A percentile compares a stretch with the other conserved stretches of the same genome.
Evolutionary conservation across 2,329 filamentous ascomycete species (phyloP).

Genomic region (Myriosclerotinia duriaeana): DNA sequence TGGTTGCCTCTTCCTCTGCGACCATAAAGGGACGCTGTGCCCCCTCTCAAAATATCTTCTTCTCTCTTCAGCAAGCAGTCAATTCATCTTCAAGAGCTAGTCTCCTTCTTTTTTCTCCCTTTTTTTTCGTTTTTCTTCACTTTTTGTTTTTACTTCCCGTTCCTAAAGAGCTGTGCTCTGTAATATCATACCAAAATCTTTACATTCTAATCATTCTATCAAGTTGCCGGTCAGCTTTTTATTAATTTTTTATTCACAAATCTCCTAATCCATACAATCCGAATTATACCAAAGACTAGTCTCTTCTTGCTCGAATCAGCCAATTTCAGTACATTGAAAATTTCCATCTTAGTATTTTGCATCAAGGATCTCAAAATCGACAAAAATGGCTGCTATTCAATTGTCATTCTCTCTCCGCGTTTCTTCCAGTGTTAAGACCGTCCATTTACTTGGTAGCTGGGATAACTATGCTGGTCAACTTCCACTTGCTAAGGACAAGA

Average conservation of each 20-base stretch:
- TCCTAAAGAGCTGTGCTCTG: constrained; percentile 56
- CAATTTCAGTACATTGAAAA: constrained; percentile 33
- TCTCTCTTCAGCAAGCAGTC: constrained; percentile 64
- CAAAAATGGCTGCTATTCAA: constrained; percentile 84
- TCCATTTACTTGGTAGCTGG: constrained; percentile 97
- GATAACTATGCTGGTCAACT: constrained; percentile 95
- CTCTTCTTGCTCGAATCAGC: constrained; percentile 45
- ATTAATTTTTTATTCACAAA: constrained; percentile 58
- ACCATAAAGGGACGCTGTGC: constrained; percentile 36
- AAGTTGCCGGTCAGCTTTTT: constrained; percentile 53
- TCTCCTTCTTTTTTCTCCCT: constrained; percentile 48
- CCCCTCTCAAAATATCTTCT: constrained; percentile 34
- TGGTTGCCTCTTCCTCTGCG: constrained; percentile 11
- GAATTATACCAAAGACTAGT: constrained; percentile 35
- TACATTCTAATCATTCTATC: constrained; percentile 40
- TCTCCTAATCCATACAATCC: constrained; percentile 33
- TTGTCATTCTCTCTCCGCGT: constrained; percentile 95
- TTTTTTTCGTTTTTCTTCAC: constrained; percentile 49
- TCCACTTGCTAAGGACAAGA: constrained; percentile 85
- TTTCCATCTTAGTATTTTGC: constrained; percentile 40
- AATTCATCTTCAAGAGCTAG: constrained; percentile 51
- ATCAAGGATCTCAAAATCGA: constrained; percentile 40
- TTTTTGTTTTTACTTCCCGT: constrained; percentile 39
- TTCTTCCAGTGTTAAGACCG: constrained; percentile 93
- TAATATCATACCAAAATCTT: constrained; percentile 42